Percentiles rank a stretch among this genome's conserved stretches.
Conservation (phyloP, 257 asterid genomes). For the Fraxinus pennsylvanica region DNA sequence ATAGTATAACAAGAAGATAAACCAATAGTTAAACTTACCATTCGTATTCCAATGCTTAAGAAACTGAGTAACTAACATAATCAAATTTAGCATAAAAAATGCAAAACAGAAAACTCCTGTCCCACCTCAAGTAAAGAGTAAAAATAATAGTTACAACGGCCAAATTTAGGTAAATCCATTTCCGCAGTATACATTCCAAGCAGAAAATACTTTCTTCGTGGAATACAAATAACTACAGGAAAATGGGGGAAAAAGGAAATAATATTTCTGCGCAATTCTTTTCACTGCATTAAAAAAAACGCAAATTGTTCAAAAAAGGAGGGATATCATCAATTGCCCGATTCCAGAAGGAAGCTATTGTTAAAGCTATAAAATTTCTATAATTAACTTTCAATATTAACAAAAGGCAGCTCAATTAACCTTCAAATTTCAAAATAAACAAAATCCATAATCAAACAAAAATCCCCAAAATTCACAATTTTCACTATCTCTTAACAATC, state of each 20-base stretch:
- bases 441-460: background rate
- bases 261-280: background rate
- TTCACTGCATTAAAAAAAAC: too few relatives aligned
- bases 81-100: background rate
- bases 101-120: too few relatives aligned
- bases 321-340: background rate
- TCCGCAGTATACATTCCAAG: too few relatives aligned
- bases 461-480: background rate
- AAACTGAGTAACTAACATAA: constrained; percentile 12
- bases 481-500: background rate
- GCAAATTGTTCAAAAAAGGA: too few relatives aligned
- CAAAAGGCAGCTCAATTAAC: background rate
- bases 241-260: background rate
- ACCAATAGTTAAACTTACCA: background rate
- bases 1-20: constrained; percentile 3
- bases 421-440: background rate
- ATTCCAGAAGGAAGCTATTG: constrained; percentile 5
- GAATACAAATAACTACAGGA: background rate
- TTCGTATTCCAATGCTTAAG: constrained; percentile 20
- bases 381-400: background rate
- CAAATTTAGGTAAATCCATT: too few relatives aligned
- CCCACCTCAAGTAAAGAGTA: too few relatives aligned
- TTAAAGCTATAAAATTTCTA: constrained; percentile 7
- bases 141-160: too few relatives aligned
- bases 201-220: too few relatives aligned